phyloP scores from a whole-genome alignment of 208 protist genomes.

The Plasmodiophora brassicae region DNA sequence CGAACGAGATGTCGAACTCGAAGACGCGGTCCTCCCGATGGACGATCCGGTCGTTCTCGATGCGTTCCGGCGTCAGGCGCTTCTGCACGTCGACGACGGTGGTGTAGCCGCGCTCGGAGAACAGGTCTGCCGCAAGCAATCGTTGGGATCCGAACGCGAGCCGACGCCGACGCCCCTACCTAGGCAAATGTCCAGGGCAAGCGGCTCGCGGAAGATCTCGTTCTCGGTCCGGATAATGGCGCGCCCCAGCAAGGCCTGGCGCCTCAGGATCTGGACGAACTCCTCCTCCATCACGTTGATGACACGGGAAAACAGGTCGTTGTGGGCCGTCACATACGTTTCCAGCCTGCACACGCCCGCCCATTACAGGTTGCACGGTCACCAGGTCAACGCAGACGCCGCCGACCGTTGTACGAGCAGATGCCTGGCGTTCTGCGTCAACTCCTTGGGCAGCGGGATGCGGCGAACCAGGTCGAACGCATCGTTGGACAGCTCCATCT shows the following conservation, averaged over 20 bases:
- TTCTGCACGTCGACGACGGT: not conserved
- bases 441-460: not conserved
- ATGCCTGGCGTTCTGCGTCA: not conserved
- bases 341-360: not conserved
- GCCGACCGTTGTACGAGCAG: not conserved
- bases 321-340: not conserved
- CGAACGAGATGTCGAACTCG: too few relatives aligned
- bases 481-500: not conserved
- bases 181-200: not conserved
- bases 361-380: not conserved
- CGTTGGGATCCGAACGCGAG: not conserved
- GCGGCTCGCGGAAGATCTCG: not conserved
- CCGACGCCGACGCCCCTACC: not conserved
- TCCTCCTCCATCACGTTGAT: not conserved
- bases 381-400: not conserved
- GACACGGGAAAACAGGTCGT: not conserved
- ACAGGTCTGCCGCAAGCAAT: not conserved
- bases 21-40: too few relatives aligned
- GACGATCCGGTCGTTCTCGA: too few relatives aligned
- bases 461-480: not conserved
- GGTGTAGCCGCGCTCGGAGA: not conserved
- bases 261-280: not conserved
- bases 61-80: too few relatives aligned
- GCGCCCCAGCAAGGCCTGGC: not conserved
- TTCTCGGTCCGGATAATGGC: not conserved